A percentile compares a stretch with the other conserved stretches of the same genome.
phyloP scores from a whole-genome alignment of 2,329 filamentous ascomycete genomes.

The Ceratocystiopsis minuta region DNA sequence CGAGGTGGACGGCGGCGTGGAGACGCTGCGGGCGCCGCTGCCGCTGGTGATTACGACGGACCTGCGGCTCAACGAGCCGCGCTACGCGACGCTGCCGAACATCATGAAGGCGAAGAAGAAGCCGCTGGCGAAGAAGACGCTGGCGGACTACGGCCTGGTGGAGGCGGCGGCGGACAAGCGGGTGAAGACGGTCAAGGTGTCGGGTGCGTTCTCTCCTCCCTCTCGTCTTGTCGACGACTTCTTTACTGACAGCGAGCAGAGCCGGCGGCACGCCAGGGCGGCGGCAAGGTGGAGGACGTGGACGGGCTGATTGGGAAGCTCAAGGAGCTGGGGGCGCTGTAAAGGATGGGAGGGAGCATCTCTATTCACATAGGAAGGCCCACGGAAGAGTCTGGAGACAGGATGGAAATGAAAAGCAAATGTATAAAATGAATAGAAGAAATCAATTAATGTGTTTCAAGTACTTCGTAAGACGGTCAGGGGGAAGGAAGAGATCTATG shows the following conservation, averaged over 20 bases:
- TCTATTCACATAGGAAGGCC: no score
- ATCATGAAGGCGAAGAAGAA: conserved; percentile 99
- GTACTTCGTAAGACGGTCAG: no score
- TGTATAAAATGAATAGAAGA: no score
- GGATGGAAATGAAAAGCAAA: no score
- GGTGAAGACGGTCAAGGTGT: conserved; percentile 80
- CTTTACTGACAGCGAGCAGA: conserved; percentile 30
- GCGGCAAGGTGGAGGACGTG: conserved; percentile 93
- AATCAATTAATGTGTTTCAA: no score
- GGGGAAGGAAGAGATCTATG: no score
- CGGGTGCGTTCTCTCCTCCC: conserved; percentile 33
- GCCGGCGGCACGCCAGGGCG: conserved; percentile 72
- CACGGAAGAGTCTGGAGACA: no score
- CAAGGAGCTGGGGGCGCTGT: conserved; percentile 89
- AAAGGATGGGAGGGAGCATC: no score
- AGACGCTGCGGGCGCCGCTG: conserved; percentile 71
- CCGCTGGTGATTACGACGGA: conserved; percentile 94
- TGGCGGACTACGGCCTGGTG: conserved; percentile 67
- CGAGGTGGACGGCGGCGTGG: conserved; percentile 89
- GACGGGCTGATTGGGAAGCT: conserved; percentile 85
- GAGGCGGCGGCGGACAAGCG: conserved; percentile 53
- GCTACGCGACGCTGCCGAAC: conserved; percentile 89
- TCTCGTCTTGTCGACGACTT: background rate
- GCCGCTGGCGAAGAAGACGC: conserved; percentile 78
- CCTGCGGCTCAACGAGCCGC: conserved; percentile 80